These are phyloP conservation scores for Talaromyces wortmannii DNA, from an alignment of 495 filamentous ascomycete genomes.

Conservation along the genomic window DNA sequence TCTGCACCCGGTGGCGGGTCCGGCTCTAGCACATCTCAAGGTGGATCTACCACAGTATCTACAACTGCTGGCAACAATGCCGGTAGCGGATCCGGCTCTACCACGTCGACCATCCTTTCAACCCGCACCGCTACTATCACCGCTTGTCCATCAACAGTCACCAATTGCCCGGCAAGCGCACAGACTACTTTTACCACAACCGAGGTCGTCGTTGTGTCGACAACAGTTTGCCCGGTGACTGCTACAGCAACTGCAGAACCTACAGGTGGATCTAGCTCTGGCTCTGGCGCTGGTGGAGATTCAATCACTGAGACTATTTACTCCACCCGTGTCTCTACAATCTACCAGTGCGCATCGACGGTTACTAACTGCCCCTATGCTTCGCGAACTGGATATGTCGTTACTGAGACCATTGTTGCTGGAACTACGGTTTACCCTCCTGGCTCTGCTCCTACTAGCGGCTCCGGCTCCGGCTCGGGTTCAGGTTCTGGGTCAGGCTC, in stretches of 20 bases:
- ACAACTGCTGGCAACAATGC: background rate
- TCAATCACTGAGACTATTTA: slow-evolving; percentile 5
- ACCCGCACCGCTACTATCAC: slow-evolving; percentile 13
- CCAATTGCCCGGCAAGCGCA: slow-evolving; percentile 7
- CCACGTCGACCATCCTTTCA: slow-evolving; percentile 9
- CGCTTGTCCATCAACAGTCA: slow-evolving; percentile 9
- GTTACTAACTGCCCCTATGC: slow-evolving; percentile 6
- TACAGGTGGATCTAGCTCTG: background rate
- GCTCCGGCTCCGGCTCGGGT: background rate
- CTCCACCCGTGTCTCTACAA: background rate
- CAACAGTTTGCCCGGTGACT: slow-evolving; percentile 10
- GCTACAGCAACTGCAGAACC: background rate
- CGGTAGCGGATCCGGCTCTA: background rate
- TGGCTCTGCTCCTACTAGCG: background rate
- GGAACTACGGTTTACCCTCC: slow-evolving; percentile 4
- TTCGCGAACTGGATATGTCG: slow-evolving; percentile 1
- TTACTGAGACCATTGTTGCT: slow-evolving; percentile 3
- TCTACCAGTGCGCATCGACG: slow-evolving; percentile 2
- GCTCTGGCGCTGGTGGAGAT: background rate
- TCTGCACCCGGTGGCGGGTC: background rate
- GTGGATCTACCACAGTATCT: background rate
- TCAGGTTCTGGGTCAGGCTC: background rate
- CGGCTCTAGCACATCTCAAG: background rate
- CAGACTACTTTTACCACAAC: slow-evolving; percentile 10
- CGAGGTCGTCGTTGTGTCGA: slow-evolving; percentile 9